These are phyloP conservation scores for Citrus medica DNA, from an alignment of 345 rosid genomes.

Conservation along the genomic window DNA sequence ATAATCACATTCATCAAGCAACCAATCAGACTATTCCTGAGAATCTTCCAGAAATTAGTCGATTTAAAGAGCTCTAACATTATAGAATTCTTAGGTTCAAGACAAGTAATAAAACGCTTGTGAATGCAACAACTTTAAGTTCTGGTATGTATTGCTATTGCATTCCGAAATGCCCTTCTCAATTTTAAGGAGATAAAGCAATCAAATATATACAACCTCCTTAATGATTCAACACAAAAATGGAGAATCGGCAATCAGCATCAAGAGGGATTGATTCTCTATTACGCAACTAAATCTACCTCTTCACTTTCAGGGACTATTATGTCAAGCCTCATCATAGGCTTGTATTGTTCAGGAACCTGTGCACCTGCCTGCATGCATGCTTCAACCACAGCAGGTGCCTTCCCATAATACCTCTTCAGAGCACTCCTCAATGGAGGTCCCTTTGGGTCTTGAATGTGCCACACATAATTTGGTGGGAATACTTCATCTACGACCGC, in stretches of 20 bases:
- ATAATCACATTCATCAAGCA: too few relatives aligned
- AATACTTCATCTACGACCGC: conserved; percentile 70
- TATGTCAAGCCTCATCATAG: conserved; percentile 97
- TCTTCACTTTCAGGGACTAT: conserved; percentile 74
- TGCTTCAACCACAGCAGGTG: conserved; percentile 76
- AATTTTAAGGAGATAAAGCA: too few relatives aligned
- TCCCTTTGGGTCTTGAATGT: conserved; percentile 64
- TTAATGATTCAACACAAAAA: background rate
- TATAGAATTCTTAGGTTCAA: too few relatives aligned
- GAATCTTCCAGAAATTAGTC: too few relatives aligned
- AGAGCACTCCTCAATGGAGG: conserved; percentile 54
- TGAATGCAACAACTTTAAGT: too few relatives aligned
- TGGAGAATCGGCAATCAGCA: background rate
- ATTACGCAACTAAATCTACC: conserved; percentile 56
- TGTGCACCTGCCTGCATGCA: conserved; percentile 78
- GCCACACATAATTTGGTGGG: conserved; percentile 83
- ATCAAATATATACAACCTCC: background rate
- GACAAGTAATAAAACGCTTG: too few relatives aligned
- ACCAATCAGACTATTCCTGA: too few relatives aligned
- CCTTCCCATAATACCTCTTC: conserved; percentile 80
- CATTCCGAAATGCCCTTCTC: too few relatives aligned
- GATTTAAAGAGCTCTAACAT: too few relatives aligned
- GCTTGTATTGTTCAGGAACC: conserved; percentile 57
- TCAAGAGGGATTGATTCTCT: background rate
- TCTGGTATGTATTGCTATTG: too few relatives aligned